These are phyloP conservation scores for Kingdonia uniflora DNA, from an alignment of 164 flowering plant species.

Conservation along the genomic window DNA sequence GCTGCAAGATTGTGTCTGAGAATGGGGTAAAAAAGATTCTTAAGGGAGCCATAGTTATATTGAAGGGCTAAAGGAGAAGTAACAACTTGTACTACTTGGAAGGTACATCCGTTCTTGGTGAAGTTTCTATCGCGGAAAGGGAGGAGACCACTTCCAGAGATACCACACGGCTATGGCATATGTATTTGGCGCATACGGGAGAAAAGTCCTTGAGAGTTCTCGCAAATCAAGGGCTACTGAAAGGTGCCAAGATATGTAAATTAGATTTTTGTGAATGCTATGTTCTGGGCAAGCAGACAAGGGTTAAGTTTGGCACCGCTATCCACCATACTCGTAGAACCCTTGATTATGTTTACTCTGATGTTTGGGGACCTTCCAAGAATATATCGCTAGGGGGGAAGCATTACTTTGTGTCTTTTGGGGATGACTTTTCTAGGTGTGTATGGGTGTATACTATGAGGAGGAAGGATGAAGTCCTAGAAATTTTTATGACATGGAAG, in stretches of 20 bases:
- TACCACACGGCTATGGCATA: background rate
- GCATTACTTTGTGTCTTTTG: background rate
- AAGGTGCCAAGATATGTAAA: background rate
- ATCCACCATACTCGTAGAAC: background rate
- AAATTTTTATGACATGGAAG: background rate
- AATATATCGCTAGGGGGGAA: background rate
- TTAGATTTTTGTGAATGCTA: background rate
- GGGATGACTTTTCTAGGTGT: background rate
- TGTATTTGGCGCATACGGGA: background rate
- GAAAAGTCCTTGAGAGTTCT: background rate
- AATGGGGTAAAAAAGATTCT: no score
- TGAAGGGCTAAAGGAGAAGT: no score
- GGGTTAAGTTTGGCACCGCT: background rate
- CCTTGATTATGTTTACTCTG: background rate
- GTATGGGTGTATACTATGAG: background rate
- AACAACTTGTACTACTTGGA: no score
- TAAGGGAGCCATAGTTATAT: no score
- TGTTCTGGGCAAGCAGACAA: background rate
- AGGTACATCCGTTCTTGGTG: no score
- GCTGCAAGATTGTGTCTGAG: no score
- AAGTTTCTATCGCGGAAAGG: no score
- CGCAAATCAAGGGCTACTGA: background rate
- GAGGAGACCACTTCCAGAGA: no score
- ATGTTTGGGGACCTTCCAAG: conserved; percentile 2
- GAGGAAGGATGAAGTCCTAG: background rate